Evolutionary conservation across 2,329 filamentous ascomycete genomes (phyloP).

Genomic region (Tolypocladium album): DNA sequence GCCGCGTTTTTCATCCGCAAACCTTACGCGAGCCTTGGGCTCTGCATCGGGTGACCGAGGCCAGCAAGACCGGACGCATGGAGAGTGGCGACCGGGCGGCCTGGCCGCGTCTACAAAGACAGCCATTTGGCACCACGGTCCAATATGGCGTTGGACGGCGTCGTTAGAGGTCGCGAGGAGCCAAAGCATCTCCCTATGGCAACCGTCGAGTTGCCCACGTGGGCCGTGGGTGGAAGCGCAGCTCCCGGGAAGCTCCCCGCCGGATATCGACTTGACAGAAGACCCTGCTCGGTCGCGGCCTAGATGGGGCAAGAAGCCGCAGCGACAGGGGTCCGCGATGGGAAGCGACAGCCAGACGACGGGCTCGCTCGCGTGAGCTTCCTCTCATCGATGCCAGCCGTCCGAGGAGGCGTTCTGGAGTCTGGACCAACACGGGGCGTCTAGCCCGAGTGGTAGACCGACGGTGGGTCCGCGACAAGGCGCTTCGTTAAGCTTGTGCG

Average conservation of each 20-base stretch:
- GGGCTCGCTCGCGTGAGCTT: neutral
- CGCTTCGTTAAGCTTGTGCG: neutral
- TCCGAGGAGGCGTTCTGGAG: neutral
- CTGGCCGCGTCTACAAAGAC: neutral
- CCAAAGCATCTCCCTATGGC: neutral
- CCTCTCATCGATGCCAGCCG: neutral
- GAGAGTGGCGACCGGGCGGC: neutral
- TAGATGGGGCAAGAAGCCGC: neutral
- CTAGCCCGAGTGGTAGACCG: neutral
- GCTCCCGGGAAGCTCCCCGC: neutral
- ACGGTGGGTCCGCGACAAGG: neutral
- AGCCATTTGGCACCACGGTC: neutral
- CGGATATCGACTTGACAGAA: neutral
- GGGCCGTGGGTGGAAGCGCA: neutral
- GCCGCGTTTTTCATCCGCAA: neutral
- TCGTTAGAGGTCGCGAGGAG: neutral
- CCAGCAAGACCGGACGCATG: neutral
- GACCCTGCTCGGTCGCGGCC: neutral
- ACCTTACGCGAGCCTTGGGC: neutral
- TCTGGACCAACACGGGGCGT: neutral
- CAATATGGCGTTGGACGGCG: neutral
- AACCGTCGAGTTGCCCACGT: neutral
- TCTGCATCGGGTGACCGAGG: neutral
- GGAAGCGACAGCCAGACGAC: neutral
- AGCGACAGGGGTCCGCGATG: neutral